A percentile compares a stretch with the other conserved stretches of the same genome.
Evolutionary conservation across 371 early-diverging fungal genomes (phyloP).

Genomic region (Conidiobolus incongruus): DNA sequence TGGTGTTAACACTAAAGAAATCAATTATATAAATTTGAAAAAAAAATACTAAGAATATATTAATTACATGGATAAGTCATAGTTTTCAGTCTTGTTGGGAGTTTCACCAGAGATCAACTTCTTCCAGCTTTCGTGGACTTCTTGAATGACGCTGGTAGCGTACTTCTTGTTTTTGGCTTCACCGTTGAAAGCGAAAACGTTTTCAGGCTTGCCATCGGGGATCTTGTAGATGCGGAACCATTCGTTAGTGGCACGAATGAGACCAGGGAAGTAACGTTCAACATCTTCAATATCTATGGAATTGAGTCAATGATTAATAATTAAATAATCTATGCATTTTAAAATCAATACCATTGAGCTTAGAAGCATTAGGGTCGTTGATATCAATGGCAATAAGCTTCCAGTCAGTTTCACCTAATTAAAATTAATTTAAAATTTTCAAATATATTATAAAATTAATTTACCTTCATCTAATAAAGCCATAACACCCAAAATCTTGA

Average conservation of each 20-base stretch:
- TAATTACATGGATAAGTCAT: slow-evolving; percentile 41
- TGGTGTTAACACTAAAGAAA: slow-evolving; percentile 37
- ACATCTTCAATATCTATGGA: slow-evolving; percentile 82
- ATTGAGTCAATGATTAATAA: not conserved
- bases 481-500: slow-evolving; percentile 93
- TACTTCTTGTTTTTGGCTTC: slow-evolving; percentile 74
- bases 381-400: slow-evolving; percentile 93
- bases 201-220: slow-evolving; percentile 97
- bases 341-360: slow-evolving; percentile 48
- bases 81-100: slow-evolving; percentile 31
- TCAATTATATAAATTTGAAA: slow-evolving; percentile 11
- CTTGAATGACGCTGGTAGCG: slow-evolving; percentile 77
- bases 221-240: slow-evolving; percentile 99
- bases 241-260: slow-evolving; percentile 83
- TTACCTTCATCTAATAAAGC: slow-evolving; percentile 96
- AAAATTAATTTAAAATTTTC: not conserved
- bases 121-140: slow-evolving; percentile 93
- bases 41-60: no score
- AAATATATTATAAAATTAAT: slow-evolving; percentile 11
- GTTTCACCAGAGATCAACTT: slow-evolving; percentile 41
- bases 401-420: slow-evolving; percentile 94
- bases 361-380: slow-evolving; percentile 78
- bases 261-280: slow-evolving; percentile 81
- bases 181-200: slow-evolving; percentile 94
- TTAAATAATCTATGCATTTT: not conserved